A percentile compares a stretch with the other conserved stretches of the same genome.
phyloP scores from a whole-genome alignment of 1,284 basidiomycete species.

The Volvariella surrecta region DNA sequence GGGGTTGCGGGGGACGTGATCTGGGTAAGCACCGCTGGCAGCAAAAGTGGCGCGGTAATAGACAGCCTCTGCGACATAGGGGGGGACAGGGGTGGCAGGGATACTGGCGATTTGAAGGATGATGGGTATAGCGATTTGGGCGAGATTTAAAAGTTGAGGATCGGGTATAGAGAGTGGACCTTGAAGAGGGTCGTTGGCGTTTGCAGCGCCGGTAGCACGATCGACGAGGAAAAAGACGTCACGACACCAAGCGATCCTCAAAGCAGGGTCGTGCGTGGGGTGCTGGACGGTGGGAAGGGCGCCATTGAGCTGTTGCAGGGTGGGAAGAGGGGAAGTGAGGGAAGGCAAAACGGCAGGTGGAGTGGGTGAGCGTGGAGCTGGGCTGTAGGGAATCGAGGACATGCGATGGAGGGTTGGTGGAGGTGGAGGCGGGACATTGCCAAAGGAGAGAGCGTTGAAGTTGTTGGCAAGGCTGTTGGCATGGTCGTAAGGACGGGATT shows the following conservation, averaged over 20 bases:
- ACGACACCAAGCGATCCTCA: conserved; percentile 67
- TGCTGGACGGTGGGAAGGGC: conserved; percentile 39
- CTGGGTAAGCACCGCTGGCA: conserved; percentile 59
- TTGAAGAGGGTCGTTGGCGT: conserved; percentile 32
- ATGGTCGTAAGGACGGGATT: not conserved
- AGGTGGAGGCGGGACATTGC: conserved; percentile 11
- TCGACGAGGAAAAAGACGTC: conserved; percentile 79
- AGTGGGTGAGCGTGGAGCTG: conserved; percentile 18
- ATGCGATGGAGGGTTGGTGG: conserved; percentile 12
- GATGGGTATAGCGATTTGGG: conserved; percentile 57
- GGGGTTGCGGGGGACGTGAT: conserved; percentile 56
- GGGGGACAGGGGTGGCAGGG: conserved; percentile 25
- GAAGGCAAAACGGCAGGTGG: conserved; percentile 30
- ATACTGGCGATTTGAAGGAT: conserved; percentile 43
- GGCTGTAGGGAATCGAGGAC: conserved; percentile 14
- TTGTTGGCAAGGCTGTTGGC: conserved; percentile 5
- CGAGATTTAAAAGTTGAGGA: conserved; percentile 50
- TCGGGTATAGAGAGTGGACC: conserved; percentile 56
- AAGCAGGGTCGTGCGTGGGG: conserved; percentile 42
- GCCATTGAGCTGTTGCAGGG: conserved; percentile 41
- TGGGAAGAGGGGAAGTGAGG: conserved; percentile 59
- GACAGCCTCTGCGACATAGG: conserved; percentile 62
- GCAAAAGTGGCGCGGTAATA: conserved; percentile 69
- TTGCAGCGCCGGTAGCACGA: conserved; percentile 32
- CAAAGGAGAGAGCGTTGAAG: conserved; percentile 13